Percentiles rank a stretch among this genome's conserved stretches.
Conservation (phyloP, 495 filamentous ascomycete genomes). For the Neurospora terricola region DNA sequence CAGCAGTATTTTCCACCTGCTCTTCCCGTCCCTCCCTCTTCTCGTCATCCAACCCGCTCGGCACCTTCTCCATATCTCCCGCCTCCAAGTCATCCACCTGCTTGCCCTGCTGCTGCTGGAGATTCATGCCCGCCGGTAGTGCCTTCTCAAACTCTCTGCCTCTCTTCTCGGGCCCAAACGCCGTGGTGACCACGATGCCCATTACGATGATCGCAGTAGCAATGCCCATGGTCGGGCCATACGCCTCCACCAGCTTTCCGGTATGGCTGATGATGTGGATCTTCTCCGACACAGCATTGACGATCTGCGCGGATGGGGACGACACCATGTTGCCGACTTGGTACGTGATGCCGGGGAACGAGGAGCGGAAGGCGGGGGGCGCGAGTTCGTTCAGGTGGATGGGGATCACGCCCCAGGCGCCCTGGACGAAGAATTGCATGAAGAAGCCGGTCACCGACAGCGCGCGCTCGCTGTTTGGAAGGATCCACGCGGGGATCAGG, state of each 20-base stretch:
- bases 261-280: constrained; percentile 34
- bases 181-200: constrained; percentile 52
- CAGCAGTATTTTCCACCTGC: neutral
- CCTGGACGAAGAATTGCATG: constrained; percentile 71
- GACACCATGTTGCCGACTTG: constrained; percentile 72
- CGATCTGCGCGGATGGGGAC: constrained; percentile 60
- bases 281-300: constrained; percentile 55
- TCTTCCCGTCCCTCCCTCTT: neutral
- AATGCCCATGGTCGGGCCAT: constrained; percentile 59
- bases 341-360: constrained; percentile 57
- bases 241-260: constrained; percentile 49
- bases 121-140: constrained; percentile 44
- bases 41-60: neutral
- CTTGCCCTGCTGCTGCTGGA: constrained; percentile 6
- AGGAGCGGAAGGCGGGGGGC: constrained; percentile 62
- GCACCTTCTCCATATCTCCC: neutral
- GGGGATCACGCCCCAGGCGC: constrained; percentile 69
- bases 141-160: constrained; percentile 56
- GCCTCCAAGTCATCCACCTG: constrained; percentile 12
- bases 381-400: constrained; percentile 73
- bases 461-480: constrained; percentile 44
- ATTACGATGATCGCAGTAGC: constrained; percentile 59
- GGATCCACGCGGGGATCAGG: constrained; percentile 64
- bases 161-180: constrained; percentile 54
- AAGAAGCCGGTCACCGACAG: constrained; percentile 62